Evolutionary conservation across 768 basidiomycete species (phyloP).

Genomic region (Leccinum uliginosum): DNA sequence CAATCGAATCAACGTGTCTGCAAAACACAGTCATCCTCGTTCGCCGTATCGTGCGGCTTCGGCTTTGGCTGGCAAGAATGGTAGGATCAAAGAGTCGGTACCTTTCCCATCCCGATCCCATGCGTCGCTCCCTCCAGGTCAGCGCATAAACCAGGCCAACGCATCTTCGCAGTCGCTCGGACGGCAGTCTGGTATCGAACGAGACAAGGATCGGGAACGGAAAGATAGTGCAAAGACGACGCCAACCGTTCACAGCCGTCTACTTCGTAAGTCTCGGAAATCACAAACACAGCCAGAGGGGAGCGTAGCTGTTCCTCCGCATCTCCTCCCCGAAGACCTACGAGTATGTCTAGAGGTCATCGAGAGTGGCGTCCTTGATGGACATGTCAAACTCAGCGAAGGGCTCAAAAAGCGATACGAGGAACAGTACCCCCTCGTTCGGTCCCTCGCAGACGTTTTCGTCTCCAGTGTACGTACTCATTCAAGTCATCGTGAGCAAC

Average conservation of each 20-base stretch:
- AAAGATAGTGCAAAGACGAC: conserved; percentile 38
- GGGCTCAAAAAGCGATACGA: conserved; percentile 88
- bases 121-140: conserved; percentile 66
- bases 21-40: conserved; percentile 66
- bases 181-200: conserved; percentile 53
- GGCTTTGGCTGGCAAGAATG: conserved; percentile 38
- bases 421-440: conserved; percentile 91
- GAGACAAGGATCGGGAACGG: conserved; percentile 45
- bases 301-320: conserved; percentile 57
- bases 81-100: conserved; percentile 44
- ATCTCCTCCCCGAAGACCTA: conserved; percentile 84
- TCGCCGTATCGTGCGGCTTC: conserved; percentile 66
- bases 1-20: conserved; percentile 22
- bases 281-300: conserved; percentile 50
- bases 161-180: conserved; percentile 75
- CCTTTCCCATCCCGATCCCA: conserved; percentile 82
- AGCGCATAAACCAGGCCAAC: conserved; percentile 45
- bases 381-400: conserved; percentile 81
- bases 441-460: conserved; percentile 94
- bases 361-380: conserved; percentile 80
- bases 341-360: conserved; percentile 83
- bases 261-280: conserved; percentile 68
- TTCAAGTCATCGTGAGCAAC: conserved; percentile 4
- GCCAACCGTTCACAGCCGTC: conserved; percentile 33
- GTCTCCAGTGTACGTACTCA: conserved; percentile 75